Conservation (phyloP, 371 early-diverging fungal species). For the Mucor lusitanicus region DNA sequence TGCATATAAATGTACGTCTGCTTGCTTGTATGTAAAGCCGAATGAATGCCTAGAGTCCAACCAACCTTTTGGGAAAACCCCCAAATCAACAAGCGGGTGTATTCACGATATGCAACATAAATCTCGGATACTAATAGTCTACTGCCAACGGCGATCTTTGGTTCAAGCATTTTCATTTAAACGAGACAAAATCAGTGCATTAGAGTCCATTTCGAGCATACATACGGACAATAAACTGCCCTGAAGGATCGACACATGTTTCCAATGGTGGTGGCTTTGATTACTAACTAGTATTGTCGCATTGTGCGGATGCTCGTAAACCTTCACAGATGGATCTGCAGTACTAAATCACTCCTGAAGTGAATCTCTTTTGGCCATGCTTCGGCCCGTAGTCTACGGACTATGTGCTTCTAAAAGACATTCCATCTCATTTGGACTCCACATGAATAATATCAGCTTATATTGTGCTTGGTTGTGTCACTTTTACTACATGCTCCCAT, state of each 20-base stretch:
- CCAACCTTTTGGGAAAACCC: background rate
- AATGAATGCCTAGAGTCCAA: background rate
- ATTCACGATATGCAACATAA: background rate
- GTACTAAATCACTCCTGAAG: background rate
- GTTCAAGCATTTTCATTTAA: background rate
- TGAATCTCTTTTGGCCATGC: background rate
- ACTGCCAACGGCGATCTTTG: background rate
- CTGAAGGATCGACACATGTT: background rate
- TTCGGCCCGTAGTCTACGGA: background rate
- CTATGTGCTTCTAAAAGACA: background rate
- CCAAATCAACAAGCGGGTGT: background rate
- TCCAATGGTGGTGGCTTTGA: no score
- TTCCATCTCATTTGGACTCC: background rate
- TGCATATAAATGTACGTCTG: background rate
- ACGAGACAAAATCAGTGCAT: background rate
- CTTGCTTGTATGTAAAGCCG: background rate
- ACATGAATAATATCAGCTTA: background rate
- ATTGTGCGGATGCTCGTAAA: background rate
- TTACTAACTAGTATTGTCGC: background rate
- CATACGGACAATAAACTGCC: background rate
- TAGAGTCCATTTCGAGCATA: background rate
- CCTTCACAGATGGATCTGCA: background rate
- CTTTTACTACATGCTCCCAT: background rate
- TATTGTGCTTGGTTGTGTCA: background rate
- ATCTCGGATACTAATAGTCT: background rate